Base-by-base conservation (phyloP, 768 basidiomycete genomes). In the Termitomyces sp. region DNA sequence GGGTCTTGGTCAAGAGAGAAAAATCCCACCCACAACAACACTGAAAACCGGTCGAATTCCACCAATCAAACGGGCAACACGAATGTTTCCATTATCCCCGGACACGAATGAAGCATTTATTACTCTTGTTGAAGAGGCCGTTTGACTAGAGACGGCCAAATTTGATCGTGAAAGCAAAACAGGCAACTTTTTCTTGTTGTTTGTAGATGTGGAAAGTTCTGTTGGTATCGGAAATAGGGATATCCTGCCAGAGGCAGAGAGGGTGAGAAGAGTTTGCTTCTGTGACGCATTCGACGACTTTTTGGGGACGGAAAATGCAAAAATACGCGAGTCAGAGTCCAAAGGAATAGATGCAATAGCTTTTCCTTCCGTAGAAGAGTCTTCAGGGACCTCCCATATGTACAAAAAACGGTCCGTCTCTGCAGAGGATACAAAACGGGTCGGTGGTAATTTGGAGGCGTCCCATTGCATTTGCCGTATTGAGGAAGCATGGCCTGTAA, bases 401-500 rank as follows among this genome's bases (percentile, higher is more conserved):
- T 83, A 81, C 8, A 85, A 66, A 56, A 82, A 77, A 28, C 85
- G 79, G 65, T 88, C 87, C 7, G 70, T 73, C 63, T 86, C 80
- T 12, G 86, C 86, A 45, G 74, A 71, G 3, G 87, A 83, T 50
- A 83, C 66, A 65, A 88, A 84, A 28, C 75, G 77, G 37, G 70
- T 71, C 9, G 75, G 61, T 48, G 72, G 70, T 28, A 64, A 62
- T 56, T 70, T 65, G 15, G 74, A 73, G 12, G 62, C 65, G 50
- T 78, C 78, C 84, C 84, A 87, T 53, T 74, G 72, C 12, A 85
- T 62, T 28, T 69, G 67, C 58, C 71, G 78, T 56, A 84, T 71
- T 8, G 77, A 69, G 21, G 85, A 84, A 4, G 83, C 81, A 61
- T 88, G 87, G 0, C 87, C 87, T 19, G 81, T 84, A 58, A 86